Percentiles rank a stretch among this genome's conserved stretches.
Conservation (phyloP, 768 basidiomycete genomes). For the Kwoniella bestiolae region DNA sequence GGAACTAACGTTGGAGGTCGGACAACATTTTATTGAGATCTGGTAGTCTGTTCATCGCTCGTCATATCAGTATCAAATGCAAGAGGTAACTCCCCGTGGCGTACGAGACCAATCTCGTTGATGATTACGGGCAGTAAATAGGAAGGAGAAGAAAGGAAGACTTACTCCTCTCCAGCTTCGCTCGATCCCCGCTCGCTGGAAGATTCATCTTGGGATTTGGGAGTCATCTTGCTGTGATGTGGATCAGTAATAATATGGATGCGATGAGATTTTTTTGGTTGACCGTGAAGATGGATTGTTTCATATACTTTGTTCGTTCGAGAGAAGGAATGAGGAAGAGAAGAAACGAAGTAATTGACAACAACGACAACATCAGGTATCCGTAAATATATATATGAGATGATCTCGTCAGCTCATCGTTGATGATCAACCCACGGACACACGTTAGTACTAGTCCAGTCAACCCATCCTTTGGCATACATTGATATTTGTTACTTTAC, state of each 20-base stretch:
- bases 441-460: neutral
- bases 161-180: neutral
- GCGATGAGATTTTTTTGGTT: too few relatives aligned
- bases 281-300: too few relatives aligned
- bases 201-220: neutral
- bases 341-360: neutral
- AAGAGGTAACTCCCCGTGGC: too few relatives aligned
- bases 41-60: neutral
- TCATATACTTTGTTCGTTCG: too few relatives aligned
- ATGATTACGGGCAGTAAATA: too few relatives aligned
- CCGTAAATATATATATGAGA: too few relatives aligned
- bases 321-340: too few relatives aligned
- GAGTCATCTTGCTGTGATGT: neutral
- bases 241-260: too few relatives aligned
- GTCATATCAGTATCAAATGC: too few relatives aligned
- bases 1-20: neutral
- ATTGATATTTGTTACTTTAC: neutral
- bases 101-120: too few relatives aligned
- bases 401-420: neutral
- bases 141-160: slow-evolving; percentile 3
- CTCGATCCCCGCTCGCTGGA: neutral
- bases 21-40: slow-evolving; percentile 8
- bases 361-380: neutral
- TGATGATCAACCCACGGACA: neutral
- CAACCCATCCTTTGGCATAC: neutral